These are phyloP conservation scores for Penicillium cinerascens DNA, from an alignment of 495 filamentous ascomycete species.

Conservation along the genomic window DNA sequence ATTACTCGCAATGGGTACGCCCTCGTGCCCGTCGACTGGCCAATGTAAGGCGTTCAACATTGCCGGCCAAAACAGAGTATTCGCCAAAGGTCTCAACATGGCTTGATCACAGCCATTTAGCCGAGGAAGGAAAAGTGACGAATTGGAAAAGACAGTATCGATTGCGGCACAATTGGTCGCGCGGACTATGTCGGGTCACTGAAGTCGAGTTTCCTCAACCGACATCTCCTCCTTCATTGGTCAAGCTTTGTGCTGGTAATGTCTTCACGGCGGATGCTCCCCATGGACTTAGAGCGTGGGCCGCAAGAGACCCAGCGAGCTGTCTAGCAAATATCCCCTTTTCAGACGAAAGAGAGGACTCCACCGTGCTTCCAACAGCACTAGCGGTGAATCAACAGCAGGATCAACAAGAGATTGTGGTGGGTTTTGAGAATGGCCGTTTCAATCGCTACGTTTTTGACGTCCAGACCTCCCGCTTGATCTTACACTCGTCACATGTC, in stretches of 20 bases:
- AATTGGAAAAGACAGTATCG: slow-evolving; percentile 92
- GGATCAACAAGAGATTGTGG: slow-evolving; percentile 41
- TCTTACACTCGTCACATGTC: slow-evolving; percentile 50
- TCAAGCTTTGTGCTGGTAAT: slow-evolving; percentile 68
- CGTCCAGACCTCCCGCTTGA: slow-evolving; percentile 38
- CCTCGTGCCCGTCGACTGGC: slow-evolving; percentile 77
- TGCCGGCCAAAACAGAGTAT: slow-evolving; percentile 52
- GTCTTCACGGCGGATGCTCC: slow-evolving; percentile 72
- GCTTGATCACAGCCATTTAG: slow-evolving; percentile 68
- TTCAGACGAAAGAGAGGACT: neutral
- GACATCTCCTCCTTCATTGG: slow-evolving; percentile 56
- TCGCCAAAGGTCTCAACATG: slow-evolving; percentile 74
- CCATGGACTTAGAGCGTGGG: slow-evolving; percentile 74
- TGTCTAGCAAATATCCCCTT: slow-evolving; percentile 29
- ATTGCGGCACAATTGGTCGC: slow-evolving; percentile 87
- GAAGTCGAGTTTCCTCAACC: slow-evolving; percentile 66
- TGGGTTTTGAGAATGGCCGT: slow-evolving; percentile 76
- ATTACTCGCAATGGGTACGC: slow-evolving; percentile 85
- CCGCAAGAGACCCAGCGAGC: slow-evolving; percentile 53
- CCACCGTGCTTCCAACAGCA: slow-evolving; percentile 55
- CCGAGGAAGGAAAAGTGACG: slow-evolving; percentile 47
- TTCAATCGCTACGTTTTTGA: slow-evolving; percentile 67
- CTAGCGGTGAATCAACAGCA: slow-evolving; percentile 53
- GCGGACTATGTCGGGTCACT: slow-evolving; percentile 73
- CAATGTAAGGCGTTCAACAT: slow-evolving; percentile 51